Evolutionary conservation across 1,284 basidiomycete species (phyloP).

Genomic region (Ganoderma meredithae): DNA sequence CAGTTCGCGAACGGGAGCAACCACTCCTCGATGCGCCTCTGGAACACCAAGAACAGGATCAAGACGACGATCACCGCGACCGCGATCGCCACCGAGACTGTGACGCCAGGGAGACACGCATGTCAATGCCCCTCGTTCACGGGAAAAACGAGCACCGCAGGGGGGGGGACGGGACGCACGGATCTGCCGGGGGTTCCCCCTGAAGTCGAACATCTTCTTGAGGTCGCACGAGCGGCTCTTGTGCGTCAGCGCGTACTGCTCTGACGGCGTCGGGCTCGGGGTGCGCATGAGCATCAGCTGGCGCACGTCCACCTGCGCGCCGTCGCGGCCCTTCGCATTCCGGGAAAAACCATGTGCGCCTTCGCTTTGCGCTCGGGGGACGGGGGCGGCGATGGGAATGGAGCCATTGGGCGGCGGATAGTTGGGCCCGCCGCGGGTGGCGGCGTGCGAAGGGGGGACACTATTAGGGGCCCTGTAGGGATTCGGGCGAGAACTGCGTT

Average conservation of each 20-base stretch:
- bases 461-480: neutral
- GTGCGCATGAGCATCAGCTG: slow-evolving; percentile 41
- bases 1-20: slow-evolving; percentile 60
- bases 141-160: no score
- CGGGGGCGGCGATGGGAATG: neutral
- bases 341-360: neutral
- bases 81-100: neutral
- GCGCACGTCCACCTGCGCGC: slow-evolving; percentile 17
- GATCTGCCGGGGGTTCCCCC: neutral
- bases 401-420: neutral
- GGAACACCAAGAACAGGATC: slow-evolving; percentile 60
- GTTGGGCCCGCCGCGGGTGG: neutral
- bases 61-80: slow-evolving; percentile 32
- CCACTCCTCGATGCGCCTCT: slow-evolving; percentile 62
- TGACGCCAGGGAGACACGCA: neutral
- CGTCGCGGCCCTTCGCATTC: neutral
- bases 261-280: slow-evolving; percentile 50
- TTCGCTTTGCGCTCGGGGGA: neutral
- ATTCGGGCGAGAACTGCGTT: neutral
- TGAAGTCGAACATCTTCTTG: slow-evolving; percentile 12
- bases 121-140: neutral
- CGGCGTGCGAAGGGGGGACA: neutral
- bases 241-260: slow-evolving; percentile 14
- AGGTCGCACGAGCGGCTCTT: slow-evolving; percentile 8
- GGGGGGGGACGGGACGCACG: no score